These are phyloP conservation scores for Paraphoma sp. DNA, from an alignment of 2,329 filamentous ascomycete genomes.

Conservation along the genomic window DNA sequence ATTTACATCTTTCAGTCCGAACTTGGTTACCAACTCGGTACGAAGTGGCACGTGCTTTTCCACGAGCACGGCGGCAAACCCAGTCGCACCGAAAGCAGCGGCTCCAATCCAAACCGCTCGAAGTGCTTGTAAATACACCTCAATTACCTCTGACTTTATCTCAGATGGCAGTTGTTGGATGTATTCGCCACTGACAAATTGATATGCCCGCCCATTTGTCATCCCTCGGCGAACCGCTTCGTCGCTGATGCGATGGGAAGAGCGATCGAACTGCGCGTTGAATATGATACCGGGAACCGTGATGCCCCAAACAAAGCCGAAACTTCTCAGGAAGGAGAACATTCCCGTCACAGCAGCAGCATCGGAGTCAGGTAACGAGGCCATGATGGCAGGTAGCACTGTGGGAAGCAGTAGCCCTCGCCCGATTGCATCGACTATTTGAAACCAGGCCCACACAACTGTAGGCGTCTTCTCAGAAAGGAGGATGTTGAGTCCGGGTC, in stretches of 20 bases:
- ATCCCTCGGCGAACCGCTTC: background rate
- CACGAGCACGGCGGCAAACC: constrained; percentile 2
- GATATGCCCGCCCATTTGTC: constrained; percentile 11
- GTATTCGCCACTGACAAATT: background rate
- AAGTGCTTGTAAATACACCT: constrained; percentile 38
- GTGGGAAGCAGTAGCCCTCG: constrained; percentile 7
- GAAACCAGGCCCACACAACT: constrained; percentile 18
- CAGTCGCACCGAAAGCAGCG: constrained; percentile 28
- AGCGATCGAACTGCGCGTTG: constrained; percentile 9
- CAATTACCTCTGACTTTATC: constrained; percentile 25
- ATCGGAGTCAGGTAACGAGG: constrained; percentile 15
- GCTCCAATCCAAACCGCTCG: constrained; percentile 39
- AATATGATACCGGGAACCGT: constrained; percentile 22
- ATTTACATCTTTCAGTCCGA: constrained; percentile 26
- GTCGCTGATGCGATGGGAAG: background rate
- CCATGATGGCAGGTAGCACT: constrained; percentile 15
- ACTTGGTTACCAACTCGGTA: constrained; percentile 10
- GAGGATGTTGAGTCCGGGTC: constrained; percentile 10
- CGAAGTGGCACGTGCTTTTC: constrained; percentile 10
- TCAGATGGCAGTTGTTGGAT: background rate
- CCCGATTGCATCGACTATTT: constrained; percentile 14
- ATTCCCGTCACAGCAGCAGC: constrained; percentile 12
- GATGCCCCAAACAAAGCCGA: constrained; percentile 28
- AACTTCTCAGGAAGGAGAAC: constrained; percentile 22
- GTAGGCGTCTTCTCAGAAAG: constrained; percentile 7